These are phyloP conservation scores for Arthrobotrys sphaeroides DNA, from an alignment of 2,329 filamentous ascomycete species.

Conservation along the genomic window DNA sequence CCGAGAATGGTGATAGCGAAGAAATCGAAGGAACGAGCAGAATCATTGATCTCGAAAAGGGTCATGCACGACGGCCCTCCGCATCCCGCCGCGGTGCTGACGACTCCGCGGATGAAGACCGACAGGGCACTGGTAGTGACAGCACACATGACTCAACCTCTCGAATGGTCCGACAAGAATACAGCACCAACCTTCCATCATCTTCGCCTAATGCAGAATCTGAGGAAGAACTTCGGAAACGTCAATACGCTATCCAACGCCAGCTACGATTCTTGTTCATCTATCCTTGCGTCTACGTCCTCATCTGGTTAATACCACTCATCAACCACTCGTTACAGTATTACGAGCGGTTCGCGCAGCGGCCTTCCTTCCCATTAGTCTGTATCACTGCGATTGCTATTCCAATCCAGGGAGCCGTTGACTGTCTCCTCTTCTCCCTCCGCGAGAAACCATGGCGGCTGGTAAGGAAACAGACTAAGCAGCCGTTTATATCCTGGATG, in stretches of 20 bases:
- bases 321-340: constrained; percentile 71
- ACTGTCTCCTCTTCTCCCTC: constrained; percentile 73
- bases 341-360: constrained; percentile 64
- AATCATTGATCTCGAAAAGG: constrained; percentile 38
- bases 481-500: constrained; percentile 35
- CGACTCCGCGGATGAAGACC: constrained; percentile 12
- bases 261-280: constrained; percentile 78
- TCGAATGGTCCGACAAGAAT: constrained; percentile 2
- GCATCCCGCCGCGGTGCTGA: not conserved
- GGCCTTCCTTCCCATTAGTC: constrained; percentile 69
- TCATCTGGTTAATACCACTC: constrained; percentile 78
- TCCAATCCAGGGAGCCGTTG: constrained; percentile 72
- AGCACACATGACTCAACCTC: constrained; percentile 31
- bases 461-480: constrained; percentile 61
- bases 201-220: not conserved
- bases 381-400: constrained; percentile 69
- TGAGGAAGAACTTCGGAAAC: constrained; percentile 52
- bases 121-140: constrained; percentile 19
- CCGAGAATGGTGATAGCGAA: constrained; percentile 6
- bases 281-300: constrained; percentile 77
- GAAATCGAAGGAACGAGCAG: constrained; percentile 11
- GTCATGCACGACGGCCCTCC: not conserved
- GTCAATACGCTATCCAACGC: constrained; percentile 66
- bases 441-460: constrained; percentile 77
- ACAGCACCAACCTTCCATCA: not conserved